Conservation (phyloP, 164 flowering plant species). For the Stephania yunnanensis region DNA sequence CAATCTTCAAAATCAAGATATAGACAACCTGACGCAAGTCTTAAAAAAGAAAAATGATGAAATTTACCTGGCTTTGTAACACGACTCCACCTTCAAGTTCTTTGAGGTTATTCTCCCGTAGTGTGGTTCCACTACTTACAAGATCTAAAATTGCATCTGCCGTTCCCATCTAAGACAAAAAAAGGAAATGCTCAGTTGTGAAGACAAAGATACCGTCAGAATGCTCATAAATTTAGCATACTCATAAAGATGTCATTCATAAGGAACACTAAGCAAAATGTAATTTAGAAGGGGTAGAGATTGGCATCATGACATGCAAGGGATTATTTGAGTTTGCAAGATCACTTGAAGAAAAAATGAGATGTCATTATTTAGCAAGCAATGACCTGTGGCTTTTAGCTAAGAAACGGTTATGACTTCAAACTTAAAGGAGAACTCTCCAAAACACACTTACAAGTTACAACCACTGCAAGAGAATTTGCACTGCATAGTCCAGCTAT, state of each 20-base stretch:
- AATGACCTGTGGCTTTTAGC: background rate
- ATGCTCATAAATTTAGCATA: background rate
- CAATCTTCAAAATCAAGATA: background rate
- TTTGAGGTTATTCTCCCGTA: conserved; percentile 86
- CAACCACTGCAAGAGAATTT: background rate
- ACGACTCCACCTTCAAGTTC: conserved; percentile 92
- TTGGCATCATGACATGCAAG: background rate
- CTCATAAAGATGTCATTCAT: background rate
- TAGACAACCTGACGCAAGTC: background rate
- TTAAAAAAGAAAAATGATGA: conserved; percentile 2
- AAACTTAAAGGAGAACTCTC: background rate
- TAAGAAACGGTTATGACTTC: background rate
- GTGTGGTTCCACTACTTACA: conserved; percentile 95
- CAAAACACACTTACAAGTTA: background rate
- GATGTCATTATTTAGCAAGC: background rate
- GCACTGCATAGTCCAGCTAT: background rate
- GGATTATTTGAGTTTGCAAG: background rate
- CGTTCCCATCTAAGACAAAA: conserved; percentile 69
- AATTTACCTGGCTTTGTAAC: conserved; percentile 83
- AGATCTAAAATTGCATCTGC: conserved; percentile 98
- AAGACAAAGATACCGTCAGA: background rate
- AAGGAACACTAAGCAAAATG: background rate
- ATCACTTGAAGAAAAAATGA: background rate
- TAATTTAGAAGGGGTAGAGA: background rate
- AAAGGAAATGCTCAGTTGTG: background rate